phyloP scores from a whole-genome alignment of 2,329 filamentous ascomycete species.

The Xylariaceae sp. region DNA sequence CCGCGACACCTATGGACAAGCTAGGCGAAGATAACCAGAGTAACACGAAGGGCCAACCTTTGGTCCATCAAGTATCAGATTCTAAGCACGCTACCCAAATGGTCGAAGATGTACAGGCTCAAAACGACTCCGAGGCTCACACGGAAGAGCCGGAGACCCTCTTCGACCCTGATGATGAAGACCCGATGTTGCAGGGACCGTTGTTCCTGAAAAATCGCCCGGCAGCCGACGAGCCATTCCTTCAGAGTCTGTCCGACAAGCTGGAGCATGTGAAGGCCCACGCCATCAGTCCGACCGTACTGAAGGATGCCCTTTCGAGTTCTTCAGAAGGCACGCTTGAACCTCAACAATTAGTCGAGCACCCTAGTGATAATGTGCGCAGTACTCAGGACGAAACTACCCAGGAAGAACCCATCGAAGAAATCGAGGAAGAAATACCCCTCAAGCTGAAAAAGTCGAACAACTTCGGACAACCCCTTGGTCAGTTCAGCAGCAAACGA shows the following conservation, averaged over 20 bases:
- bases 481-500: conserved; percentile 20
- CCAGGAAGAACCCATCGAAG: conserved; percentile 5
- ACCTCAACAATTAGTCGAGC: conserved; percentile 4
- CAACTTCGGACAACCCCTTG: conserved; percentile 36
- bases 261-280: conserved; percentile 51
- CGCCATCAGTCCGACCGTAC: conserved; percentile 50
- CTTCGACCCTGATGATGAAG: conserved; percentile 46
- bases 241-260: conserved; percentile 53
- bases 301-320: conserved; percentile 32
- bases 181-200: conserved; percentile 53
- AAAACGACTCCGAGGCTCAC: neutral
- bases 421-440: conserved; percentile 25
- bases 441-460: conserved; percentile 29
- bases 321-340: neutral
- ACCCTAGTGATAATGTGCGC: conserved; percentile 13
- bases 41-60: neutral
- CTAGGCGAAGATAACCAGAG: conserved; percentile 20
- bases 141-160: conserved; percentile 23
- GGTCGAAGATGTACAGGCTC: conserved; percentile 12
- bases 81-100: conserved; percentile 10
- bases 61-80: conserved; percentile 2
- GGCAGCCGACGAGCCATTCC: conserved; percentile 58
- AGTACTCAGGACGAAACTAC: conserved; percentile 12
- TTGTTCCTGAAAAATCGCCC: conserved; percentile 59
- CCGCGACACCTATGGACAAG: conserved; percentile 41